A percentile compares a stretch with the other conserved stretches of the same genome.
Evolutionary conservation across 1,284 basidiomycete genomes (phyloP).

Genomic region (Naganishia albida): DNA sequence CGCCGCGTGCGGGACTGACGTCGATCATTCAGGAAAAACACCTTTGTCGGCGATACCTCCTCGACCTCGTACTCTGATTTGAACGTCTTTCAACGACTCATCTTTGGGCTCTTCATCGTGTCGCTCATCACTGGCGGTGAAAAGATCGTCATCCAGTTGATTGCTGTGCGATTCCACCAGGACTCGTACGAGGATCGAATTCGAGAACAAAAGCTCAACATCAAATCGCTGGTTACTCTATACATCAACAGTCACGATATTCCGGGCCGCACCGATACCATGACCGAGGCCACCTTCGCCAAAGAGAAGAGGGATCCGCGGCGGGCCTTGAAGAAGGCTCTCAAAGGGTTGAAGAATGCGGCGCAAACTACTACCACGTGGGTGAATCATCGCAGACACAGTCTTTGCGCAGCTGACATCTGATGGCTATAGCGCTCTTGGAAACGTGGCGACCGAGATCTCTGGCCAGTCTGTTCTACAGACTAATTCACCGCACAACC

Average conservation of each 20-base stretch:
- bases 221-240: slow-evolving; percentile 70
- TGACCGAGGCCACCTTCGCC: slow-evolving; percentile 55
- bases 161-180: slow-evolving; percentile 76
- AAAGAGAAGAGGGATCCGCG: slow-evolving; percentile 61
- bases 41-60: slow-evolving; percentile 38
- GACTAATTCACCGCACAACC: slow-evolving; percentile 80
- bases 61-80: slow-evolving; percentile 44
- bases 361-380: slow-evolving; percentile 76
- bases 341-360: slow-evolving; percentile 69
- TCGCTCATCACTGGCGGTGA: slow-evolving; percentile 72
- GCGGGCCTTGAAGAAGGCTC: slow-evolving; percentile 68
- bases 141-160: slow-evolving; percentile 84
- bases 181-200: slow-evolving; percentile 87
- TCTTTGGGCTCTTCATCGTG: slow-evolving; percentile 76
- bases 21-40: slow-evolving; percentile 37
- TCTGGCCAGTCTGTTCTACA: slow-evolving; percentile 71
- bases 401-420: not conserved
- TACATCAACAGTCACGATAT: slow-evolving; percentile 76
- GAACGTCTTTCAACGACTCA: slow-evolving; percentile 49
- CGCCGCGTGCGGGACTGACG: not conserved
- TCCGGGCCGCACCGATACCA: slow-evolving; percentile 67
- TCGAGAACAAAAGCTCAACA: slow-evolving; percentile 76
- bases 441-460: slow-evolving; percentile 62
- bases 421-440: slow-evolving; percentile 59
- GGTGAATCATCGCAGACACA: slow-evolving; percentile 20